Evolutionary conservation across 257 asterid genomes (phyloP).

Genomic region (Henckelia pumila): DNA sequence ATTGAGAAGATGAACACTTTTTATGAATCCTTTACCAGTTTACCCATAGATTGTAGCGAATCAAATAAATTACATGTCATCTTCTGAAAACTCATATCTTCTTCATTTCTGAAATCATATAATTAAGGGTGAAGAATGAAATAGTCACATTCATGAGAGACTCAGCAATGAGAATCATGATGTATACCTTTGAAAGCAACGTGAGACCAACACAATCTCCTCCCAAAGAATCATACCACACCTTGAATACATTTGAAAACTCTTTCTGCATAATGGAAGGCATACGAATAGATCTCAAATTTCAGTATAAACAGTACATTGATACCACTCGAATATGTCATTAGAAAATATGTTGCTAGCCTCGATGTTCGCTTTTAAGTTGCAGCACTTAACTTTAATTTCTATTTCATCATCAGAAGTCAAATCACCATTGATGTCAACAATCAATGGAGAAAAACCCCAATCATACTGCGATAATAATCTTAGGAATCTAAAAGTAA

Average conservation of each 20-base stretch:
- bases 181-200: conserved; percentile 57
- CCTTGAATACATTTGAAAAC: conserved; percentile 63
- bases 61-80: conserved; percentile 40
- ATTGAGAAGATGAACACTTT: conserved; percentile 67
- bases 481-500: conserved; percentile 71
- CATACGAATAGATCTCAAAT: conserved; percentile 3
- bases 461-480: conserved; percentile 81
- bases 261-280: conserved; percentile 51
- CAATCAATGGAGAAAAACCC: conserved; percentile 75
- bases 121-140: conserved; percentile 2
- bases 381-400: conserved; percentile 58
- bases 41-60: conserved; percentile 60
- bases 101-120: conserved; percentile 73
- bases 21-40: conserved; percentile 79
- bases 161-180: background rate
- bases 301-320: background rate
- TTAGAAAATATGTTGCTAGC: conserved; percentile 38
- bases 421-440: conserved; percentile 84
- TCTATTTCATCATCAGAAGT: conserved; percentile 69
- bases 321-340: background rate
- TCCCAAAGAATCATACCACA: conserved; percentile 90
- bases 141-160: background rate
- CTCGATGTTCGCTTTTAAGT: conserved; percentile 52
- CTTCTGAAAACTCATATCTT: conserved; percentile 44
- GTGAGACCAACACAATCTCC: conserved; percentile 97